Evolutionary conservation across 106 monocot species (phyloP), one percentile per base, ranked within the genome.

Genomic region (Dendrobium catenatum): DNA sequence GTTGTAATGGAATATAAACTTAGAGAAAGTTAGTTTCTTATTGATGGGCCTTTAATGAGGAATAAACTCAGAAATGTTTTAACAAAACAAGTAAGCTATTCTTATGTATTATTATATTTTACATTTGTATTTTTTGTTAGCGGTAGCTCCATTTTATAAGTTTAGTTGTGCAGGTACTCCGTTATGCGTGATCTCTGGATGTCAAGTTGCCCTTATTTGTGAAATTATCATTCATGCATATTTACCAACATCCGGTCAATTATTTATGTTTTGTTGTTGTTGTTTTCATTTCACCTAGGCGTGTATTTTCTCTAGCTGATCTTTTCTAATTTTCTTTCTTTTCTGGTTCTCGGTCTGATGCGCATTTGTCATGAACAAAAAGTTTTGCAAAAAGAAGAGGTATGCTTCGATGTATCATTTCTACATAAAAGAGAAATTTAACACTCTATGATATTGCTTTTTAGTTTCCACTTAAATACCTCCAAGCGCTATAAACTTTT

Each of bases 311-410:
- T 74, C 1, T 44, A 42, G 27, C 55, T 55, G 31, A 77, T 77
- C 8, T 55, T 77, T 26, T 67, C 48, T 86, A 19, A 85, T 18
- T 72, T 67, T 58, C 22, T 51, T 86, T 5, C 85, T 18, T 72
- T 48, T 80, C 0, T 73, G 48, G 42, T 66, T 79, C 22, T 79
- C 54, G 79, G 22, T 54, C 68, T 78, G 11, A 70, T 80, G 83
- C 74, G 75, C 85, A 73, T 15, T 22, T 13, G 54, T 85, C 80
- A 31, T 84, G 18, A 79, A 47, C 73, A 82, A 80, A 83, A 84
- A 99, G 99, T 77, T 99, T 85, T 89, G 99, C 99, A 22, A 93
- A 90, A 86, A 91, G 84, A 84, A 87, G 95, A 99, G 99, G 99
- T 95, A 64, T 20, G 79, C 24, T 84, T 72, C 10, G 24, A 76